Evolutionary conservation across 2,329 filamentous ascomycete species (phyloP).

Genomic region (Monilinia polystroma): DNA sequence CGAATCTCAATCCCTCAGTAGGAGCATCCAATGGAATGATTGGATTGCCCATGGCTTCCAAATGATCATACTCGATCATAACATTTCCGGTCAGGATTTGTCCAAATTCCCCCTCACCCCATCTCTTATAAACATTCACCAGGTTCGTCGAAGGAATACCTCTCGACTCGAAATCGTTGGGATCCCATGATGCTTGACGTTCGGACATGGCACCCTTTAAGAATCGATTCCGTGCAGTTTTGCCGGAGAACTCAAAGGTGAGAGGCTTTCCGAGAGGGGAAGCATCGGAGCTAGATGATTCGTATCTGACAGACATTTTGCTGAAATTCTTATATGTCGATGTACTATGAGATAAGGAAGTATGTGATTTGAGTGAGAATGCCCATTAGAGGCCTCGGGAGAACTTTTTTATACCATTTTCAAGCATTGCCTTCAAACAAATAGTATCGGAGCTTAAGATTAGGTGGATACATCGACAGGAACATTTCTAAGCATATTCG

Average conservation of each 20-base stretch:
- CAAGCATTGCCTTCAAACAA: background rate
- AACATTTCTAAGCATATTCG: background rate
- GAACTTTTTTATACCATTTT: background rate
- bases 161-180: constrained; percentile 50
- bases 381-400: too few relatives aligned
- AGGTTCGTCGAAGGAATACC: constrained; percentile 53
- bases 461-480: background rate
- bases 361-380: background rate
- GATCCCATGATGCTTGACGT: constrained; percentile 59
- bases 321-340: background rate
- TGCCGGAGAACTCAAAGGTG: constrained; percentile 51
- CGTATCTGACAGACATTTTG: constrained; percentile 33
- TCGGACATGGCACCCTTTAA: constrained; percentile 69
- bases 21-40: constrained; percentile 56
- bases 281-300: constrained; percentile 33
- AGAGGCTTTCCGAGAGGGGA: constrained; percentile 48
- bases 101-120: constrained; percentile 58
- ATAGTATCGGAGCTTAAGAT: background rate
- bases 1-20: constrained; percentile 57
- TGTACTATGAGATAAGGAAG: background rate
- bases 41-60: constrained; percentile 56
- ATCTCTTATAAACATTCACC: constrained; percentile 58
- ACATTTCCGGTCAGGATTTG: constrained; percentile 63
- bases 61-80: constrained; percentile 60
- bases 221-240: constrained; percentile 62